phyloP scores from a whole-genome alignment of 768 basidiomycete species.

The Trametes cinnabarina region DNA sequence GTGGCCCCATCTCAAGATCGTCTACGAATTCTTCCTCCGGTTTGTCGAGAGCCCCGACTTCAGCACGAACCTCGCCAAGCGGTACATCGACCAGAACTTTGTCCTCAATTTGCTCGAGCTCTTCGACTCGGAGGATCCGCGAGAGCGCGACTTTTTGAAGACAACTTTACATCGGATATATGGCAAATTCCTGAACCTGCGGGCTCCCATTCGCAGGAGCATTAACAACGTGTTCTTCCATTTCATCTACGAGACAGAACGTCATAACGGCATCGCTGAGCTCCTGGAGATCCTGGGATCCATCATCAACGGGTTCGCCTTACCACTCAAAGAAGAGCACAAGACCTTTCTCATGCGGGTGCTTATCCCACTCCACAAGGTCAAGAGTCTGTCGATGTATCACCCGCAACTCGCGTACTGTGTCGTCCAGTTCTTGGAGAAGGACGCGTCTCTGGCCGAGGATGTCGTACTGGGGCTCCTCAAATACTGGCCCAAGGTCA shows the following conservation, averaged over 20 bases:
- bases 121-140: constrained; percentile 97
- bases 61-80: constrained; percentile 96
- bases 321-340: constrained; percentile 98
- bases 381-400: constrained; percentile 94
- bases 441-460: constrained; percentile 88
- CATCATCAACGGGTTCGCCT: constrained; percentile 98
- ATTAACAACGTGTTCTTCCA: constrained; percentile 99
- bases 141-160: constrained; percentile 98
- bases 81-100: constrained; percentile 94
- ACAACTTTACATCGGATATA: constrained; percentile 99
- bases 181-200: constrained; percentile 97
- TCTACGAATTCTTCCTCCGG: constrained; percentile 99
- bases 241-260: constrained; percentile 97
- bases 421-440: constrained; percentile 98
- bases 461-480: constrained; percentile 96
- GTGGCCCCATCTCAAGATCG: constrained; percentile 99
- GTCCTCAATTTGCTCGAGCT: constrained; percentile 95
- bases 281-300: constrained; percentile 97
- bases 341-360: constrained; percentile 95
- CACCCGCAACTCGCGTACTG: constrained; percentile 99
- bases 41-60: constrained; percentile 98
- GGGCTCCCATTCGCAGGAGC: constrained; percentile 96
- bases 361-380: constrained; percentile 95
- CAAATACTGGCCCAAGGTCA: constrained; percentile 98
- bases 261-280: constrained; percentile 99